phyloP scores from a whole-genome alignment of 2,329 filamentous ascomycete species.

The Mollisiaceae sp. region DNA sequence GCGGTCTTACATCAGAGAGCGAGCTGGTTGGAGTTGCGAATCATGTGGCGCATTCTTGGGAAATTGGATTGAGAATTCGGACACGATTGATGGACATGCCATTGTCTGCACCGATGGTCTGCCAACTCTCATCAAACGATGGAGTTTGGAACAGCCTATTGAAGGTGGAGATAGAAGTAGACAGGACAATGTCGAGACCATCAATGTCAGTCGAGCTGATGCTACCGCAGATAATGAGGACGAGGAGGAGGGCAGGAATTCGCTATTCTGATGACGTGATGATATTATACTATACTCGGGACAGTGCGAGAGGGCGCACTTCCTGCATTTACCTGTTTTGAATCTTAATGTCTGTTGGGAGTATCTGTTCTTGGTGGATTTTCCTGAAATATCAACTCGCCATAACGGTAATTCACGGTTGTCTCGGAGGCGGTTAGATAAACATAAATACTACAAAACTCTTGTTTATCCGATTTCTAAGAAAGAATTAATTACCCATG shows the following conservation, averaged over 20 bases:
- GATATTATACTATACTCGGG: neutral
- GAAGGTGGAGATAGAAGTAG: neutral
- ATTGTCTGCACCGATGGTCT: neutral
- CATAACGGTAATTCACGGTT: neutral
- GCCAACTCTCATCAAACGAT: neutral
- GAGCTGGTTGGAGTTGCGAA: constrained; percentile 2
- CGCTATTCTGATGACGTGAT: neutral
- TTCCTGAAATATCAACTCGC: neutral
- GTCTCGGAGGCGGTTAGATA: neutral
- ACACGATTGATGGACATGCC: neutral
- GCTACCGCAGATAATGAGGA: neutral
- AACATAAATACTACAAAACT: neutral
- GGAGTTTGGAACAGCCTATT: neutral
- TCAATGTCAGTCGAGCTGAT: neutral
- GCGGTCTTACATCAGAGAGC: neutral
- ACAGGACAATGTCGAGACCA: neutral
- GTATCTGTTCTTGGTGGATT: neutral
- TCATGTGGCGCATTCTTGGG: neutral
- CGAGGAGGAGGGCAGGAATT: neutral
- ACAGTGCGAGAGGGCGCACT: neutral
- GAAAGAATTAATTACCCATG: too few species aligned
- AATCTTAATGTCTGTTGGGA: too few species aligned
- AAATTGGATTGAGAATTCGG: constrained; percentile 2
- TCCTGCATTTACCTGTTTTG: too few species aligned
- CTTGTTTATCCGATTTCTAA: neutral